phyloP scores from a whole-genome alignment of 2,329 filamentous ascomycete genomes.

The Penicillium corylophilum region DNA sequence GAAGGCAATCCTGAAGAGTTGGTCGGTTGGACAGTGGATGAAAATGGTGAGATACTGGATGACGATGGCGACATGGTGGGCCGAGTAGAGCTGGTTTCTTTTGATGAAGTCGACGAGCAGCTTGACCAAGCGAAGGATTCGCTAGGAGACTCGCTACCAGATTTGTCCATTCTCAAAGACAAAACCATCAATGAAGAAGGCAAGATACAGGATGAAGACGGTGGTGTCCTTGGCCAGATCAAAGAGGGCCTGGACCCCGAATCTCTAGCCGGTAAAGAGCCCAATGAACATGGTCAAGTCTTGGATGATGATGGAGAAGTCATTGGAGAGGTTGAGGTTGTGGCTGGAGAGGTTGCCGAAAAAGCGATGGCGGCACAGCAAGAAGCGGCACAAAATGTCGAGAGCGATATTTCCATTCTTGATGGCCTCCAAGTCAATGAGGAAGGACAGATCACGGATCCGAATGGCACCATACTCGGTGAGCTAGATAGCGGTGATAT shows the following conservation, averaged over 20 bases:
- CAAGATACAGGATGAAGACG: neutral
- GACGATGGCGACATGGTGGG: neutral
- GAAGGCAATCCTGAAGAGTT: neutral
- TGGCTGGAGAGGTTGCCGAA: neutral
- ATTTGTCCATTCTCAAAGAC: neutral
- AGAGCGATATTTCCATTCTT: neutral
- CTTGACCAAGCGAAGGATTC: neutral
- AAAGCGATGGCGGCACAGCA: neutral
- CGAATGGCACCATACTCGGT: neutral
- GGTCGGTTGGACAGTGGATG: neutral
- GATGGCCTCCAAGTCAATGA: neutral
- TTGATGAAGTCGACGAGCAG: neutral
- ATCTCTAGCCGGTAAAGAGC: neutral
- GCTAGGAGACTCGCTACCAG: neutral
- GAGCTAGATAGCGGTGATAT: neutral
- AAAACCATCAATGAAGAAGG: neutral
- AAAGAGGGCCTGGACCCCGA: neutral
- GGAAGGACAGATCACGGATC: neutral
- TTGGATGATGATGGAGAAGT: neutral
- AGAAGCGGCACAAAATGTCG: neutral
- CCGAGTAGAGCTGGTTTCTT: neutral
- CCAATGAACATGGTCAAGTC: neutral
- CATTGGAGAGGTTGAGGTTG: neutral
- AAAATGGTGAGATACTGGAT: neutral
- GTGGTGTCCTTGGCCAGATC: neutral